Percentiles rank a stretch among this genome's conserved stretches.
Evolutionary conservation across 140 eudicot species (phyloP).

Genomic region (Cichorium intybus): DNA sequence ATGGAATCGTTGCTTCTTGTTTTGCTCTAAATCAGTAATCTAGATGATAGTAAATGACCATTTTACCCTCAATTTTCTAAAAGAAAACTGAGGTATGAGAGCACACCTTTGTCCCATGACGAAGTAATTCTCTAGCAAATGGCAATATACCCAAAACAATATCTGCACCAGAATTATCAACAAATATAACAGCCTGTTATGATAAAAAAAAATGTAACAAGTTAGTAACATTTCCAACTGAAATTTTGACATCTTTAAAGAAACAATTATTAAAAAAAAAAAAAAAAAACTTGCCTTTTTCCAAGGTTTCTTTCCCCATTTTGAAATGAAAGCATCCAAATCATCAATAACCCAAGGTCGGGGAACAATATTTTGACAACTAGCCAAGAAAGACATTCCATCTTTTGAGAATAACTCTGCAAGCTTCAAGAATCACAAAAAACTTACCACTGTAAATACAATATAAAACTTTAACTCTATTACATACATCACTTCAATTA

Average conservation of each 20-base stretch:
- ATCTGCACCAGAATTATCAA: conserved; percentile 99
- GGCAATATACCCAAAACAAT: conserved; percentile 90
- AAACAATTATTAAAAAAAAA: background rate
- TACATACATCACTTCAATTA: no score
- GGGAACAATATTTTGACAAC: conserved; percentile 91
- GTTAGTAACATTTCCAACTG: conserved; percentile 19
- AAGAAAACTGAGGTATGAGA: conserved; percentile 6
- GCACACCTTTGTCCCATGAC: conserved; percentile 78
- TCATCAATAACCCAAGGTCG: conserved; percentile 99
- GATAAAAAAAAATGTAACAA: conserved; percentile 16
- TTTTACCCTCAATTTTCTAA: conserved; percentile 1
- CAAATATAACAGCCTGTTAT: conserved; percentile 91
- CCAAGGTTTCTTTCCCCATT: conserved; percentile 81
- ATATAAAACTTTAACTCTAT: no score
- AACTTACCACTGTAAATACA: background rate
- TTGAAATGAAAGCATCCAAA: conserved; percentile 67
- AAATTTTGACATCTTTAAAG: background rate
- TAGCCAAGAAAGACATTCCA: conserved; percentile 94
- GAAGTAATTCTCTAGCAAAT: conserved; percentile 92
- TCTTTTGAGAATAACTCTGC: conserved; percentile 99
- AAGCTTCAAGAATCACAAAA: conserved; percentile 60
- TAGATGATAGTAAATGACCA: no score
- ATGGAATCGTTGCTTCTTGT: background rate
- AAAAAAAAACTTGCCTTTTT: conserved; percentile 60
- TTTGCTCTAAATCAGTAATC: background rate